phyloP scores from a whole-genome alignment of 2,329 filamentous ascomycete species.

The Colletotrichum sp. region DNA sequence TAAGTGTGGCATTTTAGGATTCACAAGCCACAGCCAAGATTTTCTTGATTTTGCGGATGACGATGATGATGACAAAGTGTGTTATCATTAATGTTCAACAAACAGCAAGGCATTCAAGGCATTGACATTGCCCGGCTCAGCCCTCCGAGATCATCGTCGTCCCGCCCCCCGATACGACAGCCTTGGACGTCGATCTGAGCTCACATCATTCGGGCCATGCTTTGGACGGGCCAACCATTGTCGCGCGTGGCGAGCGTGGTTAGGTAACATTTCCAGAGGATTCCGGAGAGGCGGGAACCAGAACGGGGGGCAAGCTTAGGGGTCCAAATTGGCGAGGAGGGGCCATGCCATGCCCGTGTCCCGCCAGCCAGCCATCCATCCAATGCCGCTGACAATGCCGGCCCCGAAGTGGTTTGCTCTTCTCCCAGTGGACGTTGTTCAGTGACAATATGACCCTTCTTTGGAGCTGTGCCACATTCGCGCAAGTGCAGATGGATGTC shows the following conservation, averaged over 20 bases:
- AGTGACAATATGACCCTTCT: neutral
- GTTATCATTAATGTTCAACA: neutral
- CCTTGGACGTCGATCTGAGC: slow-evolving; percentile 1
- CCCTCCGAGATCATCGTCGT: neutral
- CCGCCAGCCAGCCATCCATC: neutral
- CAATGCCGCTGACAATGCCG: neutral
- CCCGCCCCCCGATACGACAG: neutral
- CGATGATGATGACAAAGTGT: neutral
- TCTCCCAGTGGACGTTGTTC: neutral
- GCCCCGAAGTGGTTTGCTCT: neutral
- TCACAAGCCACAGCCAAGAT: neutral
- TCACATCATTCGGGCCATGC: neutral
- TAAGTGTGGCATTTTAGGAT: slow-evolving; percentile 1
- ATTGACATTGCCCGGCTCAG: neutral
- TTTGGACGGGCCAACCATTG: neutral
- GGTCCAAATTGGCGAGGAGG: neutral
- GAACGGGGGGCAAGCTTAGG: neutral
- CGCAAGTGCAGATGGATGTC: neutral
- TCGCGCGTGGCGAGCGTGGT: neutral
- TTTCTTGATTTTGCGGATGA: neutral
- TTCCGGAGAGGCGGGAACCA: neutral
- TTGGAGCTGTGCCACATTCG: neutral
- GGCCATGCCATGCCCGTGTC: neutral
- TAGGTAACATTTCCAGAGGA: neutral
- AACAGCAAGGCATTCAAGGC: neutral